phyloP scores from a whole-genome alignment of 257 asterid species.

The Striga asiatica region DNA sequence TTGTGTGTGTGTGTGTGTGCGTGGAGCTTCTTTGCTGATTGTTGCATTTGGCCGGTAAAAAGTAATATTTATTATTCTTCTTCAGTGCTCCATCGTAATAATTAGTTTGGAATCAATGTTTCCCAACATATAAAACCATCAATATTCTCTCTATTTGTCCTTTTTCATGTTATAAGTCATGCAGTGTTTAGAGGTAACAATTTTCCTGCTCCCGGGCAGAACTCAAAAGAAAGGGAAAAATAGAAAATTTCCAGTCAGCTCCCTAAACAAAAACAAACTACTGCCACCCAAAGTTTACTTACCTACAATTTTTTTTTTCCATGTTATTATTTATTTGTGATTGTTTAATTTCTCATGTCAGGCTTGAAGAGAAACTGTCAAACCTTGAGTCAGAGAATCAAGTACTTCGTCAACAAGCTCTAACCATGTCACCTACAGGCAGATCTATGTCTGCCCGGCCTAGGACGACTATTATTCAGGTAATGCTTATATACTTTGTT shows the following conservation, averaged over 20 bases:
- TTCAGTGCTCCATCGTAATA: too few species aligned
- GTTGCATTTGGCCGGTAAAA: too few species aligned
- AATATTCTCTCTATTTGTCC: neutral
- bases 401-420: constrained; percentile 96
- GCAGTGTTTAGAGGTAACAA: neutral
- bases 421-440: constrained; percentile 95
- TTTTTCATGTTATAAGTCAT: neutral
- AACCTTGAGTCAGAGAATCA: constrained; percentile 96
- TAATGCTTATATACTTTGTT: constrained; percentile 20
- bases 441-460: constrained; percentile 65
- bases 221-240: neutral
- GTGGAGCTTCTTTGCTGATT: too few species aligned
- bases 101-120: too few species aligned
- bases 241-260: neutral
- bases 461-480: constrained; percentile 69
- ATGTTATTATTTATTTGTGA: constrained; percentile 5
- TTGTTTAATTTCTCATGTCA: constrained; percentile 28
- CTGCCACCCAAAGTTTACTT: neutral
- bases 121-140: too few species aligned
- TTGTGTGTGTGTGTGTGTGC: too few species aligned
- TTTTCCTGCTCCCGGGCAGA: neutral
- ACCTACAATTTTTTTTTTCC: constrained; percentile 1
- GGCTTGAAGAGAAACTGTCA: constrained; percentile 93
- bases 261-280: neutral
- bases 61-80: too few species aligned